Evolutionary conservation across 1,139 yeast genomes (phyloP), one percentile per base, ranked within the genome.

Genomic region (Nadsonia commutata): DNA sequence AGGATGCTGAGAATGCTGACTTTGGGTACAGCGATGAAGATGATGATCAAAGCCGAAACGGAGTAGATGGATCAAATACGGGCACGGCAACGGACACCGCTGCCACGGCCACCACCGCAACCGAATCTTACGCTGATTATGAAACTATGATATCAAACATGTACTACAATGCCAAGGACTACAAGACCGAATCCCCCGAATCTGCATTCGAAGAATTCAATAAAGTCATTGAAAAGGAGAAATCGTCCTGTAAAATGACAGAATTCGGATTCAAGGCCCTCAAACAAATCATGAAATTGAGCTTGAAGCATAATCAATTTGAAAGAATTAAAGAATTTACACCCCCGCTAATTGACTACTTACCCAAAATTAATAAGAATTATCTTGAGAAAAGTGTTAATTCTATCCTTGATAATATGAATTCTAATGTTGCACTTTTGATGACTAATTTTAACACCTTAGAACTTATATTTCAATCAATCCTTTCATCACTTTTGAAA

Each of bases 331-430:
- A 27, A 2, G 22, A 41, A 9, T 19, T 19, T 9, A 38, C 41
- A 40, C 20, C 36, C 20, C 23, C 18, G 36, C 65, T 73, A 11
- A 52, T 72, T 21, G 48, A 50, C 3, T 50, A 53, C 36, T 54
- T 66, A 37, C 53, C 52, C 18, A 43, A 54, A 37, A 50, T 72
- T 20, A 60, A 64, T 39, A 64, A 61, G 20, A 64, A 64, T 20
- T 80, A 81, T 54, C 71, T 74, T 1, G 85, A 78, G 47, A 80
- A 80, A 41, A 74, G 84, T 2, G 55, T 80, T 31, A 68, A 70
- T 43, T 74, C 72, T 52, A 71, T 80, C 43, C 60, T 80, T 18
- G 71, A 65, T 39, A 67, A 70, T 41, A 70, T 72, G 52, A 58
- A 67, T 48, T 42, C 48, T 40, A 47, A 55, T 45, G 42, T 53